Base-by-base conservation (phyloP, 164 flowering plant genomes). In the Chloranthus sessilifolius region DNA sequence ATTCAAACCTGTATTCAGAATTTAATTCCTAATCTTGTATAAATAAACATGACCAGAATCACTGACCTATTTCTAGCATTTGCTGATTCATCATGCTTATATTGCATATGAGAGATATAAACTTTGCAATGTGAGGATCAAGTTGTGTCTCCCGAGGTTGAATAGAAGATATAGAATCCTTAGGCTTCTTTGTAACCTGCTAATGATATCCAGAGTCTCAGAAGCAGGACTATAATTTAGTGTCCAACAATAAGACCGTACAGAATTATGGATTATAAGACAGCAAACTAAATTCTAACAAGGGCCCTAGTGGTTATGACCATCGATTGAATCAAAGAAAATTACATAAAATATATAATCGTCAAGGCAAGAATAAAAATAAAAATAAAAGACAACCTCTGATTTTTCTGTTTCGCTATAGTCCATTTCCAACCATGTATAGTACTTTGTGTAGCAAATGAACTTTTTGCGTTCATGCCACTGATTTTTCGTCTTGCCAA, bases 371-470 rank as follows among this genome's bases (percentile, higher is more conserved):
- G n/a, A n/a, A n/a, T n/a, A n/a, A n/a, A n/a, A n/a, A n/a, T n/a
- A n/a, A n/a, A n/a, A n/a, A n/a, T n/a, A n/a, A n/a, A n/a, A n/a
- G 61, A 73, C 75, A 46, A 42, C 39, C 55, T 63, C 34, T 51
- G 67, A 61, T 30, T 56, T 51, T 51, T 65, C 70, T n/a, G 40
- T 29, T 51, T 72, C 66, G 21, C 34, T 62, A 56, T 80, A 76
- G 61, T 76, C 82, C 85, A 80, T 80, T 67, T 80, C 82, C 58
- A 80, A 61, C 85, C 85, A 74, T 25, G 78, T 64, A 42, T 76
- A 80, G 50, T 53, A 34, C 65, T 52, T 73, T n/a, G 76, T 78
- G 34, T 72, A 33, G 61, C 55, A 56, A 60, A 76, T 37, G 43
- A 74, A 76, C 8, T 59, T 43, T 52, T 70, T 70, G 17, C 82